Evolutionary conservation across 371 early-diverging fungal genomes (phyloP).

Genomic region (Smittium mucronatum): DNA sequence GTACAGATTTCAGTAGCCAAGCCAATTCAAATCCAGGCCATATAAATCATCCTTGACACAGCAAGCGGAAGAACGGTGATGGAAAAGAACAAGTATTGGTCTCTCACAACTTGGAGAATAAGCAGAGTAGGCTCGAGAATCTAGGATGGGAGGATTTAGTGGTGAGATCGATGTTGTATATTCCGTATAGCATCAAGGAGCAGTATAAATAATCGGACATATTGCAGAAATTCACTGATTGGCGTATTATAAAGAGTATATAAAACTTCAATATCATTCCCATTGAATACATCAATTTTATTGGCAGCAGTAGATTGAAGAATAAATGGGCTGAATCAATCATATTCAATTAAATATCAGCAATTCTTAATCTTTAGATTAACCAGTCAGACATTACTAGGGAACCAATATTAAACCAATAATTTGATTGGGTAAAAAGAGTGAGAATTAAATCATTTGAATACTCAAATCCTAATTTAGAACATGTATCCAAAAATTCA

Average conservation of each 20-base stretch:
- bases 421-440: background rate
- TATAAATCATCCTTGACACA: background rate
- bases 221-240: background rate
- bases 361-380: background rate
- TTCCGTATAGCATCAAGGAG: background rate
- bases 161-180: background rate
- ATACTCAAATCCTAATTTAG: background rate
- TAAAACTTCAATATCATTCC: background rate
- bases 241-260: background rate
- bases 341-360: background rate
- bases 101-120: background rate
- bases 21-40: background rate
- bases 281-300: background rate
- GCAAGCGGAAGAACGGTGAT: background rate
- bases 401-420: background rate
- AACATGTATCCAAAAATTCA: background rate
- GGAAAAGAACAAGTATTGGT: background rate
- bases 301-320: background rate
- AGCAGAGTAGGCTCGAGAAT: background rate
- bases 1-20: background rate
- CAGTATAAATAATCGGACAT: background rate
- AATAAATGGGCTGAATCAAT: background rate
- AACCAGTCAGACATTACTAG: background rate
- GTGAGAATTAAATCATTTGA: background rate
- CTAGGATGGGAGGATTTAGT: background rate